Conservation (phyloP, 371 early-diverging fungal genomes). For the Mortierella sp. region DNA sequence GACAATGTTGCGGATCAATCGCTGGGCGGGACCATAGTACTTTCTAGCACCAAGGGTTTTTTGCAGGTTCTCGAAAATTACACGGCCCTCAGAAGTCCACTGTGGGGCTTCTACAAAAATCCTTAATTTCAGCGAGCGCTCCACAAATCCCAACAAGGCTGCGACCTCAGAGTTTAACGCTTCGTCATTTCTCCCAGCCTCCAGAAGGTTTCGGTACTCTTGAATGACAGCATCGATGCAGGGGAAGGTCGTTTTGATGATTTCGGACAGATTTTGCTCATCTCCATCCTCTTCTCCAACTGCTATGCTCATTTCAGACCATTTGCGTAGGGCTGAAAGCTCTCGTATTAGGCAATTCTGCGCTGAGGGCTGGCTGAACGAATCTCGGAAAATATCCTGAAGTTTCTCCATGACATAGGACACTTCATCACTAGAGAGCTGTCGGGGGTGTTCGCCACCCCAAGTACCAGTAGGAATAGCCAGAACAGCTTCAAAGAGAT, state of each 20-base stretch:
- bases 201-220: slow-evolving; percentile 28
- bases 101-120: slow-evolving; percentile 1
- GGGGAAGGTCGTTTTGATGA: slow-evolving; percentile 28
- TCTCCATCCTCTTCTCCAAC: neutral
- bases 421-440: slow-evolving; percentile 14
- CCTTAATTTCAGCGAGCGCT: slow-evolving; percentile 13
- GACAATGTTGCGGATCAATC: slow-evolving; percentile 30
- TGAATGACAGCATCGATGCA: slow-evolving; percentile 5
- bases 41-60: neutral
- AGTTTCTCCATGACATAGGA: slow-evolving; percentile 34
- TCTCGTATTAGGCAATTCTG: slow-evolving; percentile 12
- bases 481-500: slow-evolving; percentile 32
- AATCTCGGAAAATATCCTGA: slow-evolving; percentile 19
- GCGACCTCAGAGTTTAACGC: slow-evolving; percentile 8
- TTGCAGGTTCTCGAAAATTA: slow-evolving; percentile 12
- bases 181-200: neutral
- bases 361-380: slow-evolving; percentile 15
- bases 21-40: slow-evolving; percentile 29
- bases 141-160: slow-evolving; percentile 21
- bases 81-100: slow-evolving; percentile 10
- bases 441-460: slow-evolving; percentile 21
- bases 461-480: slow-evolving; percentile 8
- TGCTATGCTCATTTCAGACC: neutral
- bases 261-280: neutral
- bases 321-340: slow-evolving; percentile 9